A percentile compares a stretch with the other conserved stretches of the same genome.
Evolutionary conservation across 139 green algal genomes (phyloP).

Genomic region (Closterium sp.): DNA sequence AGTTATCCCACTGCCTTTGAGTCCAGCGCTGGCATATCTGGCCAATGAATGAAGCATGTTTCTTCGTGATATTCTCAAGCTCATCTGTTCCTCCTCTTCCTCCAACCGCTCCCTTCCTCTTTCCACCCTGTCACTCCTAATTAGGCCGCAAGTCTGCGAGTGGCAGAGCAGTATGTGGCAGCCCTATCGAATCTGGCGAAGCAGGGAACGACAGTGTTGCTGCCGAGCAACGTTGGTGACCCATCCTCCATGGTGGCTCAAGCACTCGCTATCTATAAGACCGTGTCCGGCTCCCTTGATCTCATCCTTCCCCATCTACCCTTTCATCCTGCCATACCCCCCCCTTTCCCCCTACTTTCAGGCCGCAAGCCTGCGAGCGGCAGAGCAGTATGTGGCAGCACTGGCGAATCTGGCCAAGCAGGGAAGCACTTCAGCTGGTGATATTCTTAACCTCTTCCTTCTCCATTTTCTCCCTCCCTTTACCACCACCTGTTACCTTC

Average conservation of each 20-base stretch:
- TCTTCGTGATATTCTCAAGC: background rate
- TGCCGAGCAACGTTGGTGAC: slow-evolving; percentile 72
- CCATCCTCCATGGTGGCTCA: slow-evolving; percentile 83
- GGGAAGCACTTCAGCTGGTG: no score
- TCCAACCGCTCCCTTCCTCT: no score
- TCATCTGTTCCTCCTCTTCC: background rate
- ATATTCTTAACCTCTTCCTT: background rate
- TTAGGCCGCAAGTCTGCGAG: slow-evolving; percentile 69
- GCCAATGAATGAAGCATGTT: background rate
- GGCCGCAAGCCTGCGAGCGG: background rate
- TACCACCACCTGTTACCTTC: background rate
- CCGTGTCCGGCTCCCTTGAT: background rate
- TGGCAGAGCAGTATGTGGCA: slow-evolving; percentile 78
- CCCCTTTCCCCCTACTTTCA: background rate
- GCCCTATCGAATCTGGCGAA: slow-evolving; percentile 86
- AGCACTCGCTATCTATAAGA: slow-evolving; percentile 67
- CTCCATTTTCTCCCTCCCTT: no score
- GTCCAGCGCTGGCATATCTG: background rate
- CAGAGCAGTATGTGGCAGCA: background rate
- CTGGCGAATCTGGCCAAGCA: no score
- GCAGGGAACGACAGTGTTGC: slow-evolving; percentile 80
- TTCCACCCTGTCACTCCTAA: no score
- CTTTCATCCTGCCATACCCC: no score
- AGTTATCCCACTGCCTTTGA: no score
- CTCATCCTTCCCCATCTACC: no score